Evolutionary conservation across 495 filamentous ascomycete genomes (phyloP).

Genomic region (Elasticomyces elasticus): DNA sequence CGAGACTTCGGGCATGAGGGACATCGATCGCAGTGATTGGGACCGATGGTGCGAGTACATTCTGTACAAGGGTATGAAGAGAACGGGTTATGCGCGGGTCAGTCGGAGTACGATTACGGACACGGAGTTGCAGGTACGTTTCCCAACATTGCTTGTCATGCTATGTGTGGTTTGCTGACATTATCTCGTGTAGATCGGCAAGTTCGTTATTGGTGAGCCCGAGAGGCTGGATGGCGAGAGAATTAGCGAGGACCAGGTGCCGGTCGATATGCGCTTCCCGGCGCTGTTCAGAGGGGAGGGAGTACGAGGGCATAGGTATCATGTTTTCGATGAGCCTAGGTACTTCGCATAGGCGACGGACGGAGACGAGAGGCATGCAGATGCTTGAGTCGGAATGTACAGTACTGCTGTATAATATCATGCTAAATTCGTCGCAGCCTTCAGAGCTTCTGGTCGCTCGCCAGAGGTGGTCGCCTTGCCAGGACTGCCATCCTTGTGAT

Average conservation of each 20-base stretch:
- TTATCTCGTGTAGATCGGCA: conserved; percentile 54
- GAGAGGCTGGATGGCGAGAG: conserved; percentile 49
- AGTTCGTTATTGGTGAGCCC: conserved; percentile 75
- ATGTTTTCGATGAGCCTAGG: conserved; percentile 90
- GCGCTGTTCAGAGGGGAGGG: conserved; percentile 75
- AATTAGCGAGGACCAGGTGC: conserved; percentile 57
- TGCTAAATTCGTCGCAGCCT: too few species aligned
- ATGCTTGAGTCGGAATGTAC: conserved; percentile 1
- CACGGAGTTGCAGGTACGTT: conserved; percentile 79
- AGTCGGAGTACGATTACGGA: conserved; percentile 88
- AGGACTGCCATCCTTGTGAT: too few species aligned
- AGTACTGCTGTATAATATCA: too few species aligned
- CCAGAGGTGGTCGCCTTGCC: too few species aligned
- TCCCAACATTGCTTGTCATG: background rate
- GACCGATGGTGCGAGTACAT: conserved; percentile 99
- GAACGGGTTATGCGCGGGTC: conserved; percentile 83
- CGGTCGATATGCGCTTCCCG: conserved; percentile 75
- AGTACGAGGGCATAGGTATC: conserved; percentile 81
- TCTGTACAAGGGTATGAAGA: conserved; percentile 78
- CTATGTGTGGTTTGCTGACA: conserved; percentile 15
- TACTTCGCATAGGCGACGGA: conserved; percentile 45
- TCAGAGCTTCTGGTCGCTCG: too few species aligned
- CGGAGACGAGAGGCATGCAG: background rate
- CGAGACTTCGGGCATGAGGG: conserved; percentile 77
- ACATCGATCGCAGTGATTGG: conserved; percentile 90